Base-by-base conservation (phyloP, 23 red algal species). In the Gracilaria caudata region DNA sequence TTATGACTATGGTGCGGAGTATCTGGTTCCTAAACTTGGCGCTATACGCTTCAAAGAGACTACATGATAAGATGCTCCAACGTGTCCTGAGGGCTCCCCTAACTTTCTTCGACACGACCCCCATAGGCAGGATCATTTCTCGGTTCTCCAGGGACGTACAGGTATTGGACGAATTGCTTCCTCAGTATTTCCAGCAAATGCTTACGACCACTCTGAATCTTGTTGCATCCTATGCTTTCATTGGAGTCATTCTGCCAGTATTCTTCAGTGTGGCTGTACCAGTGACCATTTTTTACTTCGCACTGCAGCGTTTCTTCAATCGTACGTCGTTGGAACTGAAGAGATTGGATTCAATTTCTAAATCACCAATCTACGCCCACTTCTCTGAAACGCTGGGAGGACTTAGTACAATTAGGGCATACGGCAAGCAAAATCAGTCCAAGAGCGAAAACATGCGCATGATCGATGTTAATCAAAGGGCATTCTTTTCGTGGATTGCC, bases 301-400 rank as follows among this genome's bases (percentile, higher is more conserved):
- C 77, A 29, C 55, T 98, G 23, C 83, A 90, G 72, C 78, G 87
- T 19, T 90, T 98, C 47, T 98, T 90, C 44, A 98, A 98, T 49
- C 90, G 90, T 24, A 90, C 95, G 8, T 87, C 83, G 4, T 34
- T 98, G 13, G 90, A 98, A 64, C 61, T 98, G 32, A 94, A 94
- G 65, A 88, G 97, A 41, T 56, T 99, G 43, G 97, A 99, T 64
- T 79, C 92, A 20, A 95, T 99, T 64, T 94, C 87, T 35, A 93
- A 94, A 83, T 91, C 86, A 20, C 97, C 97, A 17, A 96, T 99
- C 39, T 95, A 96, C 68, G 91, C 90, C 14, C 93, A 95, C 84
- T 99, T 99, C 72, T 90, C 87, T 81, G 97, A 99, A 72, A 96
- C 97, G 14, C 86, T 99, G 30, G 93, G 93, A 45, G 97, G 97